phyloP scores from a whole-genome alignment of 2,329 filamentous ascomycete species.

The Diaporthe sp. region DNA sequence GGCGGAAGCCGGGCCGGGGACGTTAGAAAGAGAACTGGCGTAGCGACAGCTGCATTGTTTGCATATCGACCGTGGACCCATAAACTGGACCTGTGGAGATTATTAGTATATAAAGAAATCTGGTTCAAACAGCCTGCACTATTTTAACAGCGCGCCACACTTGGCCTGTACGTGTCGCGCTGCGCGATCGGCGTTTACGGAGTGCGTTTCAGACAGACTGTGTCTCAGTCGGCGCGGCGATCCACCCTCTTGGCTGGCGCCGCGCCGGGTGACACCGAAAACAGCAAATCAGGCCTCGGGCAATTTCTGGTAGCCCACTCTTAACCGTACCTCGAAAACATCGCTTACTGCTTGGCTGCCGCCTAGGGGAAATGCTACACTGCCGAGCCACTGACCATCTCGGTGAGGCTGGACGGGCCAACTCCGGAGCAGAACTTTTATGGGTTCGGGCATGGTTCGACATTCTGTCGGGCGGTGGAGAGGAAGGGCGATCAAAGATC shows the following conservation, averaged over 20 bases:
- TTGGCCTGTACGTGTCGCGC: not conserved
- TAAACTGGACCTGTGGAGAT: not conserved
- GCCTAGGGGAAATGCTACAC: not conserved
- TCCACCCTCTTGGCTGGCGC: not conserved
- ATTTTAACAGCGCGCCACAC: not conserved
- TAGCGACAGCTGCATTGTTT: not conserved
- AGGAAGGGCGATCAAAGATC: not conserved
- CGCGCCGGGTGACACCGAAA: not conserved
- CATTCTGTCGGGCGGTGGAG: not conserved
- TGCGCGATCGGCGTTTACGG: conserved; percentile 1
- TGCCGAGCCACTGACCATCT: conserved; percentile 2
- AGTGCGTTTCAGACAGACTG: not conserved
- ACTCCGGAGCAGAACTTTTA: not conserved
- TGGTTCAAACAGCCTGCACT: not conserved
- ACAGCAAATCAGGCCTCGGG: not conserved
- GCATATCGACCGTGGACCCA: not conserved
- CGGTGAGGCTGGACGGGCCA: not conserved
- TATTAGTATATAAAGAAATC: not conserved
- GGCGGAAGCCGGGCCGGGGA: no score
- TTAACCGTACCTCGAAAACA: not conserved
- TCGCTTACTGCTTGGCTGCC: conserved; percentile 15
- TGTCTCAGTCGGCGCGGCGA: conserved; percentile 19
- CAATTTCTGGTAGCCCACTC: not conserved
- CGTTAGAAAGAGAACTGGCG: not conserved
- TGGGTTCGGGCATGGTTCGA: not conserved